Evolutionary conservation across 2,329 filamentous ascomycete species (phyloP).

Genomic region (Diplocarpon rosae): DNA sequence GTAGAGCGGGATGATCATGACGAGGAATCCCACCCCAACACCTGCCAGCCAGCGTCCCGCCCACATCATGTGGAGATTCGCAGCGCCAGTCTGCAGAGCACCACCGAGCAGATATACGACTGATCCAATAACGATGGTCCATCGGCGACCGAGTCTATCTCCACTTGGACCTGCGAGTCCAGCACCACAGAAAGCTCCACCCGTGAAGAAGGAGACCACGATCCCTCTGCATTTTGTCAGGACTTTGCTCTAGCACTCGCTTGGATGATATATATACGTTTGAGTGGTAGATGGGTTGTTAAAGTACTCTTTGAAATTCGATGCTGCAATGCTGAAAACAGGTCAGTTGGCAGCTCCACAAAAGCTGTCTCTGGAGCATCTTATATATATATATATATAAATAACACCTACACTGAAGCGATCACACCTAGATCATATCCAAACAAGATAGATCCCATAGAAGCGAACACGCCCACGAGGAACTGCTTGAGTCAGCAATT

Average conservation of each 20-base stretch:
- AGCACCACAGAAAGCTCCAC: constrained; percentile 45
- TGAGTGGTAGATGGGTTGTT: constrained; percentile 23
- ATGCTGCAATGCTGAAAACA: constrained; percentile 34
- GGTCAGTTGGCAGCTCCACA: constrained; percentile 1
- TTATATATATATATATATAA: neutral
- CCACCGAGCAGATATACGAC: constrained; percentile 64
- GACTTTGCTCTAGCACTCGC: neutral
- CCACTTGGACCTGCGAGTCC: constrained; percentile 39
- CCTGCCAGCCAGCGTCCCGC: constrained; percentile 60
- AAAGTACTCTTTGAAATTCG: constrained; percentile 33
- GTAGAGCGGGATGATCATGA: constrained; percentile 43
- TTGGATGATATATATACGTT: constrained; percentile 15
- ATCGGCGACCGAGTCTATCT: constrained; percentile 55
- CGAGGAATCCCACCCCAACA: constrained; percentile 40
- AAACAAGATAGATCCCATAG: constrained; percentile 42
- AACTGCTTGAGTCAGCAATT: constrained; percentile 18
- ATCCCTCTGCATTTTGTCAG: constrained; percentile 46
- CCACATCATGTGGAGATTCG: constrained; percentile 49
- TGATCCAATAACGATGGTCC: constrained; percentile 62
- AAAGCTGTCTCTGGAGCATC: constrained; percentile 5
- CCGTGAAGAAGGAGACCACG: constrained; percentile 69
- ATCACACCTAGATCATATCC: constrained; percentile 46
- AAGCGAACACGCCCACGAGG: constrained; percentile 37
- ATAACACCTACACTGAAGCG: constrained; percentile 17
- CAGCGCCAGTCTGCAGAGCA: constrained; percentile 59